Evolutionary conservation across 148 eudicot genomes (phyloP).

Genomic region (Fagopyrum homotropicum): DNA sequence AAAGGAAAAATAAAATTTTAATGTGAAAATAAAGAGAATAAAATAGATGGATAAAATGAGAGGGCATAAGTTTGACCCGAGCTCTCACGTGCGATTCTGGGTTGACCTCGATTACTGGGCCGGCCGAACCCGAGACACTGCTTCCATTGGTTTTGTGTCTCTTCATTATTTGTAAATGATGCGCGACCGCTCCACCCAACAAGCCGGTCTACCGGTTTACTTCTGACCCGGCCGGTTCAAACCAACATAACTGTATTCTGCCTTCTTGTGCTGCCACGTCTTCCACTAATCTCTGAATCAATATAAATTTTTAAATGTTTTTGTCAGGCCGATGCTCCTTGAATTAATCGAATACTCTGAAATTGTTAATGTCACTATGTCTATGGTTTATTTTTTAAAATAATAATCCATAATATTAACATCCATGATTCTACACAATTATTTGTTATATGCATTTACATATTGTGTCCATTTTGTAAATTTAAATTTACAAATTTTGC

Average conservation of each 20-base stretch:
- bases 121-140: not conserved
- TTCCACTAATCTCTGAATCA: not conserved
- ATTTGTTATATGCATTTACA: no score
- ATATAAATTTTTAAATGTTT: not conserved
- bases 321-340: not conserved
- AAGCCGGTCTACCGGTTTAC: constrained; percentile 4
- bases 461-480: no score
- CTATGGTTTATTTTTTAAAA: no score
- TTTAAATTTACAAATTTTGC: no score
- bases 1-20: not conserved
- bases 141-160: not conserved
- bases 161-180: not conserved
- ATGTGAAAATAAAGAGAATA: not conserved
- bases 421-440: no score
- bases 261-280: not conserved
- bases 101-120: constrained; percentile 9
- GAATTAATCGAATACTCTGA: not conserved
- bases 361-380: not conserved
- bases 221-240: constrained; percentile 9
- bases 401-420: no score
- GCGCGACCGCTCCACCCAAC: constrained; percentile 5
- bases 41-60: not conserved
- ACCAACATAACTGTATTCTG: constrained; percentile 9
- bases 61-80: constrained; percentile 15
- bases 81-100: constrained; percentile 41